Base-by-base conservation (phyloP, 257 asterid genomes). In the Przewalskia tangutica region DNA sequence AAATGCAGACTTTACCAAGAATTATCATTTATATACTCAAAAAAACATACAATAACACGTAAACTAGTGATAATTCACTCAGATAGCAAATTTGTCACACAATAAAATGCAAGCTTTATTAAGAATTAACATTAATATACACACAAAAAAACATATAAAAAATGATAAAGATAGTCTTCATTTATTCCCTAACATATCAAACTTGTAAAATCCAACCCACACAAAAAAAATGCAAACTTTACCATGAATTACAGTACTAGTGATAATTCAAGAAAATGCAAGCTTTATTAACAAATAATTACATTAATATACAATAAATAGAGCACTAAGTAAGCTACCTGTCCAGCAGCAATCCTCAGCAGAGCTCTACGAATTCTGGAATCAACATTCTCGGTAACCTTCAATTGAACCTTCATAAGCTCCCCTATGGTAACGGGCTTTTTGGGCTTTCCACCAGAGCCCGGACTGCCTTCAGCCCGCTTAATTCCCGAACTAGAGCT, bases 271-370 rank as follows among this genome's bases (percentile, higher is more conserved):
- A 6, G 6, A 46, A 46, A 46, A 46, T 46, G 53, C 10, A 48
- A 48, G 11, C 12, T 48, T 7, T 48, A 48, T 48, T 9, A 27
- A 27, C 32, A 27, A 27, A 27, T 27, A 27, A 27, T 27, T 27
- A 27, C 32, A 27, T 27, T 27, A 27, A 48, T 46, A 1, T 46
- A 10, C 64, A 27, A 50, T 20, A 59, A 79, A 42, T 55, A 23
- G 40, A 46, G 42, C 32, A 27, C 32, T 27, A 27, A 27, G 32
- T 3, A 38, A 2, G 42, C 6, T 54, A 89, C 99, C 99, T 94
- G 99, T n/a, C 97, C 92, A 85, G 99, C 99, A 81, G 97, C 84
- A 86, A 95, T 90, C 86, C 99, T 91, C 90, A 95, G 81, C 88
- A 95, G 88, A 82, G 94, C 99, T 89, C 99, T 93, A 5, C 98